Evolutionary conservation across 495 filamentous ascomycete genomes (phyloP), one percentile per base, ranked within the genome.

Genomic region (Letharia columbiana): DNA sequence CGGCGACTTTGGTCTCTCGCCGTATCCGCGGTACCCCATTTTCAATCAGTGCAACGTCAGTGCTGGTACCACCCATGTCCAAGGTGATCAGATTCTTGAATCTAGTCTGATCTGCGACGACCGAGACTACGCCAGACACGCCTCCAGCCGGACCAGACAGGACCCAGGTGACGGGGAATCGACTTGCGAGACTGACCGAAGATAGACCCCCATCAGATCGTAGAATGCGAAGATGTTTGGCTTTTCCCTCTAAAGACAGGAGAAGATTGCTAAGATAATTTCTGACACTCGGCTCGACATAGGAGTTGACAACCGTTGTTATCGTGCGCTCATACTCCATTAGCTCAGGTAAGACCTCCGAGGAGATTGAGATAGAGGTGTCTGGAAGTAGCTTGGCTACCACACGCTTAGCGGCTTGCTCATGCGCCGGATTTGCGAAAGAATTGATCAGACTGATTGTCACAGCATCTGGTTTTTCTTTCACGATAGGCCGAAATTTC

Each of bases 301-400:
- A 75, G 1, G 79, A 77, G 64, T 82, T 83, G 1, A 79, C 80
- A 20, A 80, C 79, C 0, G 80, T 79, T 0, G 80, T 83, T 6
- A 82, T 78, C 2, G 81, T 82, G 2, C 80, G 75, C 69, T 83
- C 80, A 59, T 82, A 83, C 67, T 83, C 81, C 12, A 80, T 79
- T 1, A 81, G 75, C 69, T 83, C 81, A 0, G 76, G 74, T 28
- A 82, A 67, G 0, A 82, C 79, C 63, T 81, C 79, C 5, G 74
- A 76, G 0, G 79, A 82, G 45, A 78, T 72, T 13, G 78, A 79
- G 3, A 83, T 62, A 1, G 77, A 71, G 15, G 78, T 68, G 47
- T 75, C 70, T 3, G 72, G 56, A 0, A 80, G 76, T 3, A 80
- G 71, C 54, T 77, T 78, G 28, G 77, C 71, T 0, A 81, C 71